Base-by-base conservation (phyloP, 345 rosid species). In the Populus simonii region DNA sequence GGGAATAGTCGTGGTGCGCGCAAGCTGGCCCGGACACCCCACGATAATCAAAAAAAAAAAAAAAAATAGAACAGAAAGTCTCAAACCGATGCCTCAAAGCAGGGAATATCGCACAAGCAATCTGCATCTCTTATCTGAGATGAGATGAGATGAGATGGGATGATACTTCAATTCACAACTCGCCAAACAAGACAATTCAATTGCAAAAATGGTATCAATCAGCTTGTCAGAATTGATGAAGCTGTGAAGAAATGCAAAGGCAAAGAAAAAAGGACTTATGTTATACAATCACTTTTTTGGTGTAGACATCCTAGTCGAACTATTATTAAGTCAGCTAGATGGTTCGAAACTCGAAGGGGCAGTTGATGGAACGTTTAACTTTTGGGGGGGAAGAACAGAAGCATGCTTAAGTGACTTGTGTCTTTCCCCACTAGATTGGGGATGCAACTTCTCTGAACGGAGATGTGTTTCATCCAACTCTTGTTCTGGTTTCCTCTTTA, bases 401-500 rank as follows among this genome's bases (percentile, higher is more conserved):
- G 79, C 77, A 70, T 76, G 80, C 83, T 88, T 87, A 23, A 17
- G 31, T 1, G 87, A 84, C 79, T 85, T 68, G 68, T 59, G 81
- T 70, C 87, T 70, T 70, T 87, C 89, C 55, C 83, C 87, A 8
- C 70, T 71, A 38, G 66, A 75, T 39, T 76, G 85, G 15, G 78
- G 36, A 8, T 74, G 65, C n/a, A 68, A 61, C 78, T 81, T 81
- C 61, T 81, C 81, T 22, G 72, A 9, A 6, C 80, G 74, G 31
- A 70, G 49, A 45, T 73, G 85, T 76, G 90, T 69, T 76, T 84
- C 91, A 59, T 87, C 89, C 75, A 70, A 55, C 75, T 81, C 88
- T n/a, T 69, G 70, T 66, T 89, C 95, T 1, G 90, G 77, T 73
- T 90, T 94, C 85, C 89, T 86, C 84, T 87, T 92, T 12, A 66